Conservation (phyloP, 371 early-diverging fungal genomes). For the Vittaforma corneae region DNA sequence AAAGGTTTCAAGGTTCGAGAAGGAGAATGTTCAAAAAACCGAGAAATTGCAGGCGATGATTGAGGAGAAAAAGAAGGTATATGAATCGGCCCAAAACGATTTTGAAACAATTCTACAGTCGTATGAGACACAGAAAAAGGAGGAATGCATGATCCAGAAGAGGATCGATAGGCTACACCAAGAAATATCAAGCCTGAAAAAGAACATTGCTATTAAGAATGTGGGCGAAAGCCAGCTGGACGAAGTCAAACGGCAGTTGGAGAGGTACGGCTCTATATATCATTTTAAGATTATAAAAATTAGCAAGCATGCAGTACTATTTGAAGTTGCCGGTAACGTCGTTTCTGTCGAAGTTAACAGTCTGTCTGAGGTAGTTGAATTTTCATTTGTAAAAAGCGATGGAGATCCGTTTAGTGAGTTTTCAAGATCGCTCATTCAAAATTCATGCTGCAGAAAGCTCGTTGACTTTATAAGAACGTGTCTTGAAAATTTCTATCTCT, state of each 20-base stretch:
- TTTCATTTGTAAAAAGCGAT: background rate
- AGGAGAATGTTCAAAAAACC: constrained; percentile 8
- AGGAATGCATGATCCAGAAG: background rate
- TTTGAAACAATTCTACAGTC: background rate
- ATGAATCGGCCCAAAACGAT: constrained; percentile 3
- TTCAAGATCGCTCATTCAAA: background rate
- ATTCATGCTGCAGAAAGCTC: background rate
- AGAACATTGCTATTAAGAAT: constrained; percentile 6
- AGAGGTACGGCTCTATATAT: constrained; percentile 7
- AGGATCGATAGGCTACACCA: background rate
- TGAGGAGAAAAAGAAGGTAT: constrained; percentile 1
- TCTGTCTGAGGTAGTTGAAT: background rate
- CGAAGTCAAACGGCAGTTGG: background rate
- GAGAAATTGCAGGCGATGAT: constrained; percentile 20
- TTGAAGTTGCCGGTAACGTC: background rate
- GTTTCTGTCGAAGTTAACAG: background rate
- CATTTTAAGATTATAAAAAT: constrained; percentile 4
- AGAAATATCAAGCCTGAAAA: constrained; percentile 6
- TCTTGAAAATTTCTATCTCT: background rate
- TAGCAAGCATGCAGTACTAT: background rate
- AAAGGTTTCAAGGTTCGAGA: background rate
- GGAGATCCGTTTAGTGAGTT: background rate
- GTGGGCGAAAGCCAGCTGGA: constrained; percentile 15
- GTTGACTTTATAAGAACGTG: background rate
- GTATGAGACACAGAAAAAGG: constrained; percentile 6